phyloP scores from a whole-genome alignment of 768 basidiomycete species.

The Rhizopogon vesiculosus region DNA sequence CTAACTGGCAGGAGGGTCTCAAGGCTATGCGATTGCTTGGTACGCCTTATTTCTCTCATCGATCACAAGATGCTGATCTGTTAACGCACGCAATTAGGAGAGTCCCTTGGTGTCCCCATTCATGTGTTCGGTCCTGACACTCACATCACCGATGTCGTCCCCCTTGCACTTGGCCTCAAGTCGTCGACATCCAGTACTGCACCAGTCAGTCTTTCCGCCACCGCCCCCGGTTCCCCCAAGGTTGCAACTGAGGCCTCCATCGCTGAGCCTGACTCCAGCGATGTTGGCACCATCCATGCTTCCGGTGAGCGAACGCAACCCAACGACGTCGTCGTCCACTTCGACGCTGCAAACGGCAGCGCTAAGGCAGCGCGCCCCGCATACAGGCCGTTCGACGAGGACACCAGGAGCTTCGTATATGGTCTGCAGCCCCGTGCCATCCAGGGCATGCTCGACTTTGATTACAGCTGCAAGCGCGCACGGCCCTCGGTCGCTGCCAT shows the following conservation, averaged over 20 bases:
- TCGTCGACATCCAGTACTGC: conserved; percentile 22
- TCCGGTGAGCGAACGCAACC: conserved; percentile 80
- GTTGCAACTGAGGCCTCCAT: conserved; percentile 18
- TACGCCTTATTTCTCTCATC: conserved; percentile 8
- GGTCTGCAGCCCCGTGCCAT: conserved; percentile 99
- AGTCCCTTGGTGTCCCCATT: conserved; percentile 96
- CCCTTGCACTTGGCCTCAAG: conserved; percentile 86
- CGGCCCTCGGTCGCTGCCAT: conserved; percentile 95
- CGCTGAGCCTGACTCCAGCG: conserved; percentile 34
- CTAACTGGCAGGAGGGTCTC: conserved; percentile 98
- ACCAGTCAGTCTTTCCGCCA: conserved; percentile 36
- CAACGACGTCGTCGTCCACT: conserved; percentile 87
- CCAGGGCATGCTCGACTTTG: conserved; percentile 98
- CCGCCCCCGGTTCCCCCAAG: conserved; percentile 42
- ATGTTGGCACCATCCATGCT: conserved; percentile 70
- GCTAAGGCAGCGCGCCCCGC: conserved; percentile 54
- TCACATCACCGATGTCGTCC: conserved; percentile 98
- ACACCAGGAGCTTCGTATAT: conserved; percentile 95
- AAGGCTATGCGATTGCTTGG: conserved; percentile 97
- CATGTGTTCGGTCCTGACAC: conserved; percentile 97
- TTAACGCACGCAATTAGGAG: conserved; percentile 32
- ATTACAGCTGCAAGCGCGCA: conserved; percentile 92
- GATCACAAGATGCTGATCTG: background rate
- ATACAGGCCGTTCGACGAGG: conserved; percentile 89
- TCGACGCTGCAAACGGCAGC: conserved; percentile 43